Base-by-base conservation (phyloP, 768 basidiomycete species). In the Pisolithus microcarpus region DNA sequence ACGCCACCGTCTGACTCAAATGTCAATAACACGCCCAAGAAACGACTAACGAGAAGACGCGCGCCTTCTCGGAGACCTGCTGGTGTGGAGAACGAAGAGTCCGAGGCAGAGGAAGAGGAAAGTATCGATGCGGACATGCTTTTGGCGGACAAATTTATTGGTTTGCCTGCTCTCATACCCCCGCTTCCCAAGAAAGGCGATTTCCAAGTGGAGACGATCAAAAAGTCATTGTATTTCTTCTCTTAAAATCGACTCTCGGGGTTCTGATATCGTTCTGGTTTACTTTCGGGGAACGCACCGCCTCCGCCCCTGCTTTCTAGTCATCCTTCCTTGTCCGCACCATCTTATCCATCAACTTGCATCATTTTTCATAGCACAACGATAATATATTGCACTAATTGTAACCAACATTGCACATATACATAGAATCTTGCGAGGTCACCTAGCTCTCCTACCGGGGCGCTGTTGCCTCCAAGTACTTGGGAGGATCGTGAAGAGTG, bases 141-240 rank as follows among this genome's bases (percentile, higher is more conserved):
- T 66, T 36, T 60, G 21, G 34, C 51, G 59, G 73, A 75, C 71
- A 82, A 80, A 72, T 92, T 91, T 63, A 78, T 96, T 49, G 74
- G 81, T 57, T 68, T 98, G 40, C 67, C 72, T 30, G 85, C 89
- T 58, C 56, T 94, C 57, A 66, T 97, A 18, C 93, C 93, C 0
- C 85, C 83, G 0, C 66, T 92, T 19, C 95, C 95, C 0, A 64
- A 79, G 67, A 91, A 89, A 72, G 95, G 95, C 49, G 72, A 74
- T 51, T 96, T 98, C 65, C 79, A 89, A 56, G 91, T 98, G 55
- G 74, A 80, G 59, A 75, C 74, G 53, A 93, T 97, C 69, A 85
- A 85, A 65, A 69, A 81, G 51, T 90, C 87, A 39, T 75, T 76
- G 36, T 98, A 97, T 69, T 98, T 98, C 79, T 98, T 97, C 77